phyloP scores from a whole-genome alignment of 2,329 filamentous ascomycete species.

The Talaromyces sp. region DNA sequence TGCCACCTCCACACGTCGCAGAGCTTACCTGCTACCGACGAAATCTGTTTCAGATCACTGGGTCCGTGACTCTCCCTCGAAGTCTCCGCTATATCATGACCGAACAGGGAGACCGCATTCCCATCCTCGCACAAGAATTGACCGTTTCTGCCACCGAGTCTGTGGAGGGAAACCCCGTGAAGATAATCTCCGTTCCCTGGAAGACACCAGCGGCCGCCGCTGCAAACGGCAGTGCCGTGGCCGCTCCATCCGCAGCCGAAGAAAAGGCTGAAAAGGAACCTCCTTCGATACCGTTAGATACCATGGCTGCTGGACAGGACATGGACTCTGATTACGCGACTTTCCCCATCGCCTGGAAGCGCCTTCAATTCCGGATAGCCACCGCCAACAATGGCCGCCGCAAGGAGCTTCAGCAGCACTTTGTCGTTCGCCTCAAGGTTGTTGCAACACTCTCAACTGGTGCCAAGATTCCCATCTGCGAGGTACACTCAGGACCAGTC shows the following conservation, averaged over 20 bases:
- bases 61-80: conserved; percentile 76
- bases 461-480: conserved; percentile 74
- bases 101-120: conserved; percentile 58
- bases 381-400: conserved; percentile 93
- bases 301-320: conserved; percentile 62
- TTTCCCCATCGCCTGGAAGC: conserved; percentile 90
- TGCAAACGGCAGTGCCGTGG: conserved; percentile 62
- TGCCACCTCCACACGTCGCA: conserved; percentile 52
- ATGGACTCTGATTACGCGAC: conserved; percentile 79
- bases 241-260: conserved; percentile 43
- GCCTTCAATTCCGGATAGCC: conserved; percentile 88
- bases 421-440: conserved; percentile 83
- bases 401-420: conserved; percentile 95
- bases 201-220: conserved; percentile 80
- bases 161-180: conserved; percentile 85
- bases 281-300: conserved; percentile 70
- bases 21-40: conserved; percentile 94
- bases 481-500: conserved; percentile 83
- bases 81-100: conserved; percentile 75
- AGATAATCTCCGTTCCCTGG: conserved; percentile 96
- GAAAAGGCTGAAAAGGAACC: conserved; percentile 80
- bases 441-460: conserved; percentile 79
- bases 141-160: conserved; percentile 91
- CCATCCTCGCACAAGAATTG: conserved; percentile 61
- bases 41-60: conserved; percentile 94